Percentiles rank a stretch among this genome's conserved stretches.
Evolutionary conservation across 2,329 filamentous ascomycete species (phyloP).

Genomic region (Diaporthe eres): DNA sequence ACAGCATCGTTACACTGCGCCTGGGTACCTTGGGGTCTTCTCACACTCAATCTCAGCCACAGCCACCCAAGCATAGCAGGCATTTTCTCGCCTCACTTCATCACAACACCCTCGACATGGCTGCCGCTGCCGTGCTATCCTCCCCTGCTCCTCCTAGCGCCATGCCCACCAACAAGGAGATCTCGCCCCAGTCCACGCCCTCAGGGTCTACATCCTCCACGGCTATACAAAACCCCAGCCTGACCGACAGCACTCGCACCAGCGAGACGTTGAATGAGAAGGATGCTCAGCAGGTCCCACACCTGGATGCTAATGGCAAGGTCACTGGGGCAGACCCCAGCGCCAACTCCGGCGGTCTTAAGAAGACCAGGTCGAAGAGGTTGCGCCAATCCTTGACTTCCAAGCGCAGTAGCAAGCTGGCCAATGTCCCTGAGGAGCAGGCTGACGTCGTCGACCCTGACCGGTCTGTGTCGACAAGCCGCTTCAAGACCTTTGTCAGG

Average conservation of each 20-base stretch:
- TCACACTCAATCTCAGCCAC: neutral
- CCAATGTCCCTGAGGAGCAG: slow-evolving; percentile 1
- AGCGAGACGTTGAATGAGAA: slow-evolving; percentile 53
- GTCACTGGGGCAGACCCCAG: slow-evolving; percentile 28
- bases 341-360: slow-evolving; percentile 30
- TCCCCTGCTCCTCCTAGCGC: neutral
- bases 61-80: neutral
- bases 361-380: slow-evolving; percentile 26
- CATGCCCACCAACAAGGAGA: slow-evolving; percentile 7
- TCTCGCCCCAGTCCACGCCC: slow-evolving; percentile 22
- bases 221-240: slow-evolving; percentile 21
- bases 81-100: neutral
- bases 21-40: neutral
- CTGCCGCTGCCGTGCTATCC: slow-evolving; percentile 30
- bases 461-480: slow-evolving; percentile 61
- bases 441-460: slow-evolving; percentile 50
- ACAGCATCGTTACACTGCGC: slow-evolving; percentile 14
- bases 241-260: slow-evolving; percentile 52
- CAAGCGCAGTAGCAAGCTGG: slow-evolving; percentile 34
- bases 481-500: slow-evolving; percentile 63
- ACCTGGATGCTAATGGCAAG: neutral
- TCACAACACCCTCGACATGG: slow-evolving; percentile 29
- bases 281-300: slow-evolving; percentile 43
- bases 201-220: slow-evolving; percentile 17
- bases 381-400: slow-evolving; percentile 14